Base-by-base conservation (phyloP, 495 filamentous ascomycete species). In the Aspergillus nidulans region DNA sequence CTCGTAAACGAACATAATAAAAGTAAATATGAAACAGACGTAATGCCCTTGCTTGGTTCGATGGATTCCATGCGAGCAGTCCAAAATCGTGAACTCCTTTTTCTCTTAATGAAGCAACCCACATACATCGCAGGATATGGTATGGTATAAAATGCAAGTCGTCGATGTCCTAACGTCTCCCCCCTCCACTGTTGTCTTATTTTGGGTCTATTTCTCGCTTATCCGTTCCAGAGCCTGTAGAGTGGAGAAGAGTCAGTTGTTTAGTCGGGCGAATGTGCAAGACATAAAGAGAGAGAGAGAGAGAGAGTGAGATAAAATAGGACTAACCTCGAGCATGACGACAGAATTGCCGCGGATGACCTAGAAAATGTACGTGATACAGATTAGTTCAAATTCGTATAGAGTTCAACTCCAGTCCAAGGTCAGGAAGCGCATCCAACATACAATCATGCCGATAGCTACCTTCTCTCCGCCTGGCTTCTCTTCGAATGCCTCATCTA, bases 401-500 rank as follows among this genome's bases (percentile, higher is more conserved):
- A 15, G 5, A 40, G 18, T 24, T 15, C 23, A 5, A 15, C 21
- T 9, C 25, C 21, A 32, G 44, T 34, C 45, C 18, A 4, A 7
- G n/a, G 19, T 23, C 15, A 2, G 15, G 19, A 16, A 24, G 32
- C 4, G 18, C 34, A 39, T 26, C n/a, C 4, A 16, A 61, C 87
- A 52, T 83, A 96, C 95, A 58, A 95, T 88, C 86, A 95, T 97
- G 66, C 94, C 94, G 44, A 97, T 82, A 56, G 84, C 81, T 43
- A 85, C 86, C 75, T 96, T 97, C 79, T 96, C 91, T 42, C 90
- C 91, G 52, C 90, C 91, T 26, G 83, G 81, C 70, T 92, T 96
- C 78, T 97, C 91, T 65, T 97, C 94, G 15, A 95, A 87, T n/a
- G 94, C 92, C 61, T 97, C 94, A 68, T 98, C 95, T 13, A 98